Base-by-base conservation (phyloP, 2,329 filamentous ascomycete species). In the Coniochaeta ligniaria region DNA sequence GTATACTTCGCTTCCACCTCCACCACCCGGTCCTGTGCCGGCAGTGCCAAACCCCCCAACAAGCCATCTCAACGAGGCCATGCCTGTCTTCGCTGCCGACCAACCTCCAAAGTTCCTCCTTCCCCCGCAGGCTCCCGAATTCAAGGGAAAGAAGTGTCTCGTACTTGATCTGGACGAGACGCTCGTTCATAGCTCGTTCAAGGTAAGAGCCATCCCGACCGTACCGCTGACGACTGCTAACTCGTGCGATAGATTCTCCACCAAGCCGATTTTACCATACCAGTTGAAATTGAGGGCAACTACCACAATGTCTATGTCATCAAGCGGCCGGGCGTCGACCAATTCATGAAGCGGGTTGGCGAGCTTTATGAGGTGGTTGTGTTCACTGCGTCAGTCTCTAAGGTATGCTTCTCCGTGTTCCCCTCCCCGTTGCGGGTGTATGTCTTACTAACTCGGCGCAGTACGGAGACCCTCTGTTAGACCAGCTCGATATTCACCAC, bases 261-360 rank as follows among this genome's bases (percentile, higher is more conserved):
- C 71, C 94, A 98, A 80, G 95, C 95, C 61, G 95, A 99, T 75
- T 98, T 99, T 72, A 99, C 95, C 6, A 98, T 99, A 72, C 95
- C 95, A 0, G 95, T 99, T 33, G 95, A 99, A 71, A 99, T 99
- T 65, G 95, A 99, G 78, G 95, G 95, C 60, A 96, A 96, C 74
- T 98, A 96, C 72, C 95, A 99, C 77, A 99, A 99, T 70, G 96
- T 99, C 60, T 99, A 99, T 73, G 95, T 99, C 66, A 99, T 99
- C 74, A 99, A 99, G 79, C 87, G 95, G 69, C 95, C 95, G n/a
- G 95, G 95, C 59, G 95, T 99, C 22, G 95, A 99, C 72, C 89
- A 96, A 65, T 99, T 99, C 76, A 97, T 99, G 92, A 98, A 98
- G 81, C 83, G 95, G 62, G 93, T 99, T 38, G 95, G 95, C 57